Conservation (phyloP, 2,329 filamentous ascomycete genomes). For the Colletotrichum lentis region DNA sequence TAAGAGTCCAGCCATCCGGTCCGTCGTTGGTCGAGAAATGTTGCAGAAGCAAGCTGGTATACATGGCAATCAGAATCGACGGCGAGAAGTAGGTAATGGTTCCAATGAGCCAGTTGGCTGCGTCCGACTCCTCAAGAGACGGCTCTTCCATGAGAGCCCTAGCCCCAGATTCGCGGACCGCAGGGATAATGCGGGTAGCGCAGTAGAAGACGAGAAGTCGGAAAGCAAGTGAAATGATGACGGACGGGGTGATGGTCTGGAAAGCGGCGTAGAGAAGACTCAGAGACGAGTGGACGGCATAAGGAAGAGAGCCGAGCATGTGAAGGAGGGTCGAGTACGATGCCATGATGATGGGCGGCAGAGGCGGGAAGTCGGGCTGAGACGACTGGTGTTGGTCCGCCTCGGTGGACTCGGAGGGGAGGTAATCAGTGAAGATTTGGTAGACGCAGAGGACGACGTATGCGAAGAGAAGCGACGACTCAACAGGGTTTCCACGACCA, state of each 20-base stretch:
- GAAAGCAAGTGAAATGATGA: slow-evolving; percentile 94
- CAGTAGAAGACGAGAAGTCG: slow-evolving; percentile 95
- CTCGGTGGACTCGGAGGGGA: slow-evolving; percentile 74
- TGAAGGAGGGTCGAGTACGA: slow-evolving; percentile 93
- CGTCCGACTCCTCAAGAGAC: slow-evolving; percentile 83
- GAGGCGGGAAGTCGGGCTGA: slow-evolving; percentile 91
- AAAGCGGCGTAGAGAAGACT: slow-evolving; percentile 90
- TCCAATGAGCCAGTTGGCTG: slow-evolving; percentile 79
- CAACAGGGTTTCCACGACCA: slow-evolving; percentile 82
- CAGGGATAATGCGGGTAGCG: slow-evolving; percentile 93
- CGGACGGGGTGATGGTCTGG: slow-evolving; percentile 93
- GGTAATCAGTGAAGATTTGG: slow-evolving; percentile 98
- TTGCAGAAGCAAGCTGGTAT: slow-evolving; percentile 93
- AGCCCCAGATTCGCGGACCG: slow-evolving; percentile 86
- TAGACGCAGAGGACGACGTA: slow-evolving; percentile 99
- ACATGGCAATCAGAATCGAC: slow-evolving; percentile 92
- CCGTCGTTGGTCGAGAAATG: slow-evolving; percentile 85
- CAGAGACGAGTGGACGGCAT: slow-evolving; percentile 82
- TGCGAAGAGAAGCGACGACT: slow-evolving; percentile 55
- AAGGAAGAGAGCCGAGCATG: slow-evolving; percentile 82
- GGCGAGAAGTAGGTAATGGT: slow-evolving; percentile 94
- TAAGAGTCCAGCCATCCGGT: slow-evolving; percentile 81
- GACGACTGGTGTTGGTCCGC: slow-evolving; percentile 58
- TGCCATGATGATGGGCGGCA: slow-evolving; percentile 97
- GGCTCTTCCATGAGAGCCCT: slow-evolving; percentile 84